phyloP scores from a whole-genome alignment of 2,329 filamentous ascomycete species.

The Nemania diffusa region DNA sequence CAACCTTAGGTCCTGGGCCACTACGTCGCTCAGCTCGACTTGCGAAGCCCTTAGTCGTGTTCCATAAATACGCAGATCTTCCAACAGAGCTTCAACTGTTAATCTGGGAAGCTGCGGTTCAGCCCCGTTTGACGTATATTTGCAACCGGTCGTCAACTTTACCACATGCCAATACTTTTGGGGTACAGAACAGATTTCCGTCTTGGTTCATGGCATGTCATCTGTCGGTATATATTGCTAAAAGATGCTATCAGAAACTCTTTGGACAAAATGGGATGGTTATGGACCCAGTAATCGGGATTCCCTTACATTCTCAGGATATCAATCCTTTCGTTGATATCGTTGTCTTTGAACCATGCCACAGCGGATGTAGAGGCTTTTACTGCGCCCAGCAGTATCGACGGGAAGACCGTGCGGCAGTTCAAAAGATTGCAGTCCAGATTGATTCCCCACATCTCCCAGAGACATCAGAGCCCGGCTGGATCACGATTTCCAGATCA shows the following conservation, averaged over 20 bases:
- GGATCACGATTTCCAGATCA: conserved; percentile 43
- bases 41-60: conserved; percentile 45
- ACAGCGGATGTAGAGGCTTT: conserved; percentile 44
- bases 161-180: conserved; percentile 25
- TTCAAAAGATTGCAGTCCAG: conserved; percentile 46
- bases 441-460: conserved; percentile 43
- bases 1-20: neutral
- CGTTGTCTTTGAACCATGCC: conserved; percentile 48
- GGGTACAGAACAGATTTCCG: conserved; percentile 42
- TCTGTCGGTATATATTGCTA: conserved; percentile 40
- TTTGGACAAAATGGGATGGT: conserved; percentile 34
- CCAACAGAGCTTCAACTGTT: conserved; percentile 46
- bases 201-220: conserved; percentile 44
- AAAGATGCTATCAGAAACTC: conserved; percentile 39
- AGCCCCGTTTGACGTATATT: conserved; percentile 46
- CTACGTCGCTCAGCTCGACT: conserved; percentile 47
- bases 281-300: neutral
- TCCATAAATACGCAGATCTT: conserved; percentile 44
- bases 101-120: conserved; percentile 47
- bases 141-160: conserved; percentile 42
- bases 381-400: conserved; percentile 47
- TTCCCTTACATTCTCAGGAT: conserved; percentile 33
- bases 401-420: conserved; percentile 41
- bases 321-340: conserved; percentile 44
- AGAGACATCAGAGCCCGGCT: conserved; percentile 39